These are phyloP conservation scores for Cyclostephanos tholiformis DNA, from an alignment of 108 stramenopile species.

Conservation along the genomic window DNA sequence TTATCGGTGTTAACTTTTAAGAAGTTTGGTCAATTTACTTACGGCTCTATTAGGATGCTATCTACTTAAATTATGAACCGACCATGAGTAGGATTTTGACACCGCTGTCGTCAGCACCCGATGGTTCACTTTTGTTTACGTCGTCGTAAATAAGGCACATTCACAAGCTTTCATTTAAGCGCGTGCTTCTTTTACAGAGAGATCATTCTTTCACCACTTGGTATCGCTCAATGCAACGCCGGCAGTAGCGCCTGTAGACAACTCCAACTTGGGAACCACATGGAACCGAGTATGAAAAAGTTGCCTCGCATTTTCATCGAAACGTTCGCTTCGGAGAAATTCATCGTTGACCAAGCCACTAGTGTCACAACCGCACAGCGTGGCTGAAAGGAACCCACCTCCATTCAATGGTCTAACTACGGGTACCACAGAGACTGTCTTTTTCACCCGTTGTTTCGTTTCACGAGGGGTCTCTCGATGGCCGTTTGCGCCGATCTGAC, in stretches of 20 bases:
- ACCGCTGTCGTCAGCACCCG: too few species aligned
- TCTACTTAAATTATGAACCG: too few species aligned
- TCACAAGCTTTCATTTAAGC: too few species aligned
- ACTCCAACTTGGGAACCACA: conserved; percentile 83
- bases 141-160: not conserved
- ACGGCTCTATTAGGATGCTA: not conserved
- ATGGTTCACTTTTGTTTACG: too few species aligned
- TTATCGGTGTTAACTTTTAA: conserved; percentile 9
- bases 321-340: conserved; percentile 19
- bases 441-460: conserved; percentile 65
- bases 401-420: conserved; percentile 17
- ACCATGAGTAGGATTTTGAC: too few species aligned
- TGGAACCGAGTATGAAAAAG: conserved; percentile 72
- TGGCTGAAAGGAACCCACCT: conserved; percentile 10
- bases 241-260: conserved; percentile 74
- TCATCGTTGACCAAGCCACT: not conserved
- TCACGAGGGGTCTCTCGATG: conserved; percentile 80
- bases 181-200: too few species aligned
- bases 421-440: conserved; percentile 39
- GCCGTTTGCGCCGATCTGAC: conserved; percentile 64
- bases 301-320: conserved; percentile 31
- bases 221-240: conserved; percentile 81
- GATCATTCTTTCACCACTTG: conserved; percentile 59
- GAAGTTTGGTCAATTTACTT: not conserved
- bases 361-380: not conserved